Evolutionary conservation across 106 monocot genomes (phyloP), one percentile per base, ranked within the genome.

Genomic region (Dendrobium catenatum): DNA sequence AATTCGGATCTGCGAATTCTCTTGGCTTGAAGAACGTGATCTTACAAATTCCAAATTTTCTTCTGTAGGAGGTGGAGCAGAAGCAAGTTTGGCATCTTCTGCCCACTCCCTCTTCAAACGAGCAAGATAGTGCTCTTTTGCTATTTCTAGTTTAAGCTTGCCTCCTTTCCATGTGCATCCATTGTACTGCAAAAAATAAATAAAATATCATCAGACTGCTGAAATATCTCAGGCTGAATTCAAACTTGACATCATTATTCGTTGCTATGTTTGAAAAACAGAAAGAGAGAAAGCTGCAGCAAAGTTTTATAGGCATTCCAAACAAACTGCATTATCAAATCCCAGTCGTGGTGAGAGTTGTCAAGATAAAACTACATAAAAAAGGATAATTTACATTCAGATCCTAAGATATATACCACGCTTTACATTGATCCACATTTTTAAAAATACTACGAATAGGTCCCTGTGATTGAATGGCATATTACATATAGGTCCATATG

Each of bases 81-180:
- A 76, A 13, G 22, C n/a, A 42, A 67, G 64, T 75, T 86, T 84
- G 56, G 85, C 78, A 87, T 87, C 88, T 81, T 93, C 90, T 29
- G 55, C 86, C 99, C 99, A 99, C 72, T 99, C 99, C 49, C 85
- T 79, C 85, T 83, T 93, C 89, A 95, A 86, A 1, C 91, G 89
- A 59, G 84, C 64, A 59, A 99, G 88, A 86, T 93, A 99, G 79
- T 93, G 93, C 80, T 99, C 95, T 81, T 91, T 99, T 18, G 99
- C 99, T 79, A 88, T 95, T 72, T 93, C 99, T 67, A 99, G 81
- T 80, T 84, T 89, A 33, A 95, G 87, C 78, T 86, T 93, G 48
- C 91, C 95, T 46, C 93, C 95, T 82, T 95, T 99, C 99, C 99
- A 95, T 9, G 84, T 81, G 56, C 99, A 99, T 80, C 95, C 99